Conservation (phyloP, 164 flowering plant species). For the Kalanchoe fedtschenkoi region DNA sequence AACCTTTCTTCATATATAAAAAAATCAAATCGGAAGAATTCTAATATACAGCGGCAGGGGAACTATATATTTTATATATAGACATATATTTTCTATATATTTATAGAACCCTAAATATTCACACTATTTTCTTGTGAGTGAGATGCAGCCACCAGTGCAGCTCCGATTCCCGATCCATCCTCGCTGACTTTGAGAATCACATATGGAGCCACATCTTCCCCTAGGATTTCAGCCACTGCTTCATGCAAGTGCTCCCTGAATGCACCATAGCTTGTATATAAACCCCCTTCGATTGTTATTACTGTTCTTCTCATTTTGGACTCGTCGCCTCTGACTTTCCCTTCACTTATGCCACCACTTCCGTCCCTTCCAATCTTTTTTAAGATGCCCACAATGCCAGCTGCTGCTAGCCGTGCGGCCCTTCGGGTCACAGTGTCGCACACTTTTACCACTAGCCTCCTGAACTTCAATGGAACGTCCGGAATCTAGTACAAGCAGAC, state of each 20-base stretch:
- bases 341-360: slow-evolving; percentile 45
- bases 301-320: slow-evolving; percentile 59
- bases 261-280: slow-evolving; percentile 47
- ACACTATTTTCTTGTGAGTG: slow-evolving; percentile 30
- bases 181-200: slow-evolving; percentile 55
- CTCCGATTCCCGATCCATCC: slow-evolving; percentile 89
- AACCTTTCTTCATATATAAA: neutral
- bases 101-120: slow-evolving; percentile 31
- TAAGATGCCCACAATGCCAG: slow-evolving; percentile 87
- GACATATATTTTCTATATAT: slow-evolving; percentile 19
- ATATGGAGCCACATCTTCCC: slow-evolving; percentile 59
- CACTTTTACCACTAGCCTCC: slow-evolving; percentile 65
- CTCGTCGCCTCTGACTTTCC: slow-evolving; percentile 33
- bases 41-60: neutral
- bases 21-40: slow-evolving; percentile 2
- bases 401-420: slow-evolving; percentile 88
- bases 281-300: slow-evolving; percentile 70
- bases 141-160: slow-evolving; percentile 81
- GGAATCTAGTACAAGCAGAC: slow-evolving; percentile 37
- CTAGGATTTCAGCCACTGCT: slow-evolving; percentile 62
- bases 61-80: slow-evolving; percentile 12
- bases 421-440: slow-evolving; percentile 76
- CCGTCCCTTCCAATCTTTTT: slow-evolving; percentile 95
- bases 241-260: slow-evolving; percentile 77
- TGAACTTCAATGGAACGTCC: slow-evolving; percentile 52